These are phyloP conservation scores for Leishmania guyanensis DNA, from an alignment of 208 protist genomes.

Conservation along the genomic window DNA sequence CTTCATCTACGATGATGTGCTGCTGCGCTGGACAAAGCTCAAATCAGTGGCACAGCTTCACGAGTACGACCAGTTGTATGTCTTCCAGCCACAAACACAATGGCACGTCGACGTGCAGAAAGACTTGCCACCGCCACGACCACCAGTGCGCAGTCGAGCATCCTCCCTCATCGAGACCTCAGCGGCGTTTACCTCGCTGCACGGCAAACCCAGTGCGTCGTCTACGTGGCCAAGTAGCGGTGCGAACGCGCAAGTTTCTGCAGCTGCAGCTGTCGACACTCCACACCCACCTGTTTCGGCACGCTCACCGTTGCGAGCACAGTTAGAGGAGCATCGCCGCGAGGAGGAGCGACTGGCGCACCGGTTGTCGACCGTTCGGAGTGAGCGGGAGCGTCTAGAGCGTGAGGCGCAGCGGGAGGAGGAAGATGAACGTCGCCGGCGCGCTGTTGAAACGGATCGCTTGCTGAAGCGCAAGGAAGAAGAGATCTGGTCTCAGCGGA, in stretches of 20 bases:
- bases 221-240: background rate
- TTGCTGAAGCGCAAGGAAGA: constrained; percentile 49
- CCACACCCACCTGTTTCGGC: background rate
- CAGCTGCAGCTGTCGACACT: constrained; percentile 1
- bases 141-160: constrained; percentile 33
- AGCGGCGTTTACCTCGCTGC: background rate
- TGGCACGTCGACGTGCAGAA: constrained; percentile 70
- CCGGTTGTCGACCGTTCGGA: constrained; percentile 32
- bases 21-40: constrained; percentile 61
- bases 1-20: constrained; percentile 75
- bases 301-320: constrained; percentile 28
- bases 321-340: constrained; percentile 49
- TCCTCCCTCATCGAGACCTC: background rate
- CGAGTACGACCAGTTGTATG: constrained; percentile 87
- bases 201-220: background rate
- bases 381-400: constrained; percentile 51
- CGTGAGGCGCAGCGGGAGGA: constrained; percentile 40
- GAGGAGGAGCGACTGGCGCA: constrained; percentile 36
- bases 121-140: constrained; percentile 70
- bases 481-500: constrained; percentile 54
- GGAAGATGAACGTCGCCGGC: constrained; percentile 41
- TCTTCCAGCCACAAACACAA: constrained; percentile 72
- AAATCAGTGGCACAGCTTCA: constrained; percentile 59
- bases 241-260: background rate
- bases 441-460: constrained; percentile 28